Base-by-base conservation (phyloP, 2,329 filamentous ascomycete genomes). In the Hypoxylon sp. region DNA sequence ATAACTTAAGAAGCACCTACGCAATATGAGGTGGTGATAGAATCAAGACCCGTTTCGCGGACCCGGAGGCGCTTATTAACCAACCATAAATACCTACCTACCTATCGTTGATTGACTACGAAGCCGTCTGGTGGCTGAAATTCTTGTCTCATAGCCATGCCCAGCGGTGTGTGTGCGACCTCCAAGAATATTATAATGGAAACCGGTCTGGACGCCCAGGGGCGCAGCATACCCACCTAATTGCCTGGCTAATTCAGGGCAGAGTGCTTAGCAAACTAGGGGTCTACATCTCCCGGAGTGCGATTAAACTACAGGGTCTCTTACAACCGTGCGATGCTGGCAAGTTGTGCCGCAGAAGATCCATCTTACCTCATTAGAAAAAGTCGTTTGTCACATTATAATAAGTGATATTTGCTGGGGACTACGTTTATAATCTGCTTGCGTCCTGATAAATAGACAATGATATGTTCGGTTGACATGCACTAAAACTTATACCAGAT, bases 41-140 rank as follows among this genome's bases (percentile, higher is more conserved):
- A 58, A 11, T 48, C 17, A 6, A 35, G 17, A 13, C 48, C 11
- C 17, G 31, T 17, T 24, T 39, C 24, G 9, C 1, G 33, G 42
- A 13, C 26, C 33, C 5, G 14, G 22, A 24, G 55, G 65, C 65
- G 65, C 44, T 57, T 67, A 57, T 22, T n/a, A 60, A 31, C n/a
- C 26, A 42, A 42, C 54, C 22, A 22, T 22, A 22, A 22, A 22
- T 22, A 22, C 19, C 19, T 33, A 22, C 19, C 22, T 22, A 14
- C 51, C 48, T 54, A 55, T 63, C 19, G 26, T 55, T 14, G 13
- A 17, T 24, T 26, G 11, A 33, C 13, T 33, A 39, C 47, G 17
- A 66, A 42, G 29, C 29, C 17, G 33, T 58, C 22, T 54, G 8
- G 46, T 37, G 52, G 46, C 63, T 58, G 22, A 29, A 29, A 39